These are phyloP conservation scores for Schizophyllum commune DNA, from an alignment of 1,284 basidiomycete genomes.

Conservation along the genomic window DNA sequence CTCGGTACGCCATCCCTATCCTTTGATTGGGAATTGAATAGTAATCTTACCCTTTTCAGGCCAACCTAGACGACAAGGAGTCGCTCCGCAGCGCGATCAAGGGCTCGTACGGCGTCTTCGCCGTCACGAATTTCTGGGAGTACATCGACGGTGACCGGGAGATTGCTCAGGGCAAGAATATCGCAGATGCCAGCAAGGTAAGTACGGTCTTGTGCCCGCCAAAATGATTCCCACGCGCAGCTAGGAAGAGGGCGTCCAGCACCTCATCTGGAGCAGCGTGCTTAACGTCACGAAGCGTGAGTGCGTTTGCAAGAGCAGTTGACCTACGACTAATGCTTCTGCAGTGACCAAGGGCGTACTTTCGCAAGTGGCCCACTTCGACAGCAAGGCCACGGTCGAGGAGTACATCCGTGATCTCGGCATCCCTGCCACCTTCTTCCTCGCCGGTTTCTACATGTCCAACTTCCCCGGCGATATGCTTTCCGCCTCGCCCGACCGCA, in stretches of 20 bases:
- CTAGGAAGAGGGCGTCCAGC: not conserved
- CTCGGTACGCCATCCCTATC: not conserved
- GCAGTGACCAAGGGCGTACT: not conserved
- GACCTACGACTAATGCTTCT: too few relatives aligned
- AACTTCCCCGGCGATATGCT: constrained; percentile 4
- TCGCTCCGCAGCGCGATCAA: not conserved
- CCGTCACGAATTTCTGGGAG: not conserved
- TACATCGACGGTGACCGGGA: not conserved
- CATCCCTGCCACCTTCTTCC: constrained; percentile 6
- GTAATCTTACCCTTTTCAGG: not conserved
- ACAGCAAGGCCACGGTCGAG: constrained; percentile 8
- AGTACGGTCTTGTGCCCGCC: too few relatives aligned
- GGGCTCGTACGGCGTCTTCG: not conserved
- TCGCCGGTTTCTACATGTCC: constrained; percentile 8
- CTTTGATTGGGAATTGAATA: not conserved
- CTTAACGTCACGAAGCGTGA: not conserved
- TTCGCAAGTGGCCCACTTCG: constrained; percentile 5
- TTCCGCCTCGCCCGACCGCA: not conserved
- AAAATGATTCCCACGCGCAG: too few relatives aligned
- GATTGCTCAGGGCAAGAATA: not conserved
- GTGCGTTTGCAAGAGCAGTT: too few relatives aligned
- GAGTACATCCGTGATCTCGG: constrained; percentile 6
- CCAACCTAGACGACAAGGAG: not conserved
- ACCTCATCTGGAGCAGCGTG: not conserved
- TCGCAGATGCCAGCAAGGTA: not conserved